A percentile compares a stretch with the other conserved stretches of the same genome.
phyloP scores from a whole-genome alignment of 129 eudicot genomes.

The Cynara cardunculus region DNA sequence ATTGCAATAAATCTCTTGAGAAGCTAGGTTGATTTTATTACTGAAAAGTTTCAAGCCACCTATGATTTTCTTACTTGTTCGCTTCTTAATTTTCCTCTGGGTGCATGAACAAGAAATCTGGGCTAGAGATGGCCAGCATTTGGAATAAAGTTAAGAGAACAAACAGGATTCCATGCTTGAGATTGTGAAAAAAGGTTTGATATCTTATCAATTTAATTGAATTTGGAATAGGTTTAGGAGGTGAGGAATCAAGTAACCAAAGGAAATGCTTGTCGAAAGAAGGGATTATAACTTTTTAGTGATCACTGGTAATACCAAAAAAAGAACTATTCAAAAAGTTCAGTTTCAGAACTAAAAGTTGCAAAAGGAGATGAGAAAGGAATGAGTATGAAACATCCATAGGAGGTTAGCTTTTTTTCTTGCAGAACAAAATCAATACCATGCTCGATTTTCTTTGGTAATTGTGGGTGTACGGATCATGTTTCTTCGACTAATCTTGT shows the following conservation, averaged over 20 bases:
- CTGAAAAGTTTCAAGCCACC: not conserved
- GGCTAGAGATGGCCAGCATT: not conserved
- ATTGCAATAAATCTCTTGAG: not conserved
- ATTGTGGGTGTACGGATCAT: too few species aligned
- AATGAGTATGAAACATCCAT: too few species aligned
- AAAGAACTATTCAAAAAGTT: too few species aligned
- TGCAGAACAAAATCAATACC: too few species aligned
- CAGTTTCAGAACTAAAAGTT: too few species aligned
- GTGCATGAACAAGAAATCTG: not conserved
- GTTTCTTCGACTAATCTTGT: too few species aligned
- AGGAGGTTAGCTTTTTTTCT: too few species aligned
- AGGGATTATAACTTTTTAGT: not conserved
- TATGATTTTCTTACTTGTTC: not conserved
- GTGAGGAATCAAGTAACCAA: not conserved
- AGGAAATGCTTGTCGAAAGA: not conserved
- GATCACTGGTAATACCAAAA: too few species aligned
- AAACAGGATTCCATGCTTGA: not conserved
- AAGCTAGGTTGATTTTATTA: not conserved
- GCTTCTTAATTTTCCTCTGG: not conserved
- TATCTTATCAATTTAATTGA: not conserved
- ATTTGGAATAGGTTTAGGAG: not conserved
- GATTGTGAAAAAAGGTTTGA: not conserved
- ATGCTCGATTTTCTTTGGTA: too few species aligned
- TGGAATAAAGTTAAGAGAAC: not conserved
- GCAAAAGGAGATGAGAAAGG: too few species aligned